Percentiles rank a stretch among this genome's conserved stretches.
These are phyloP conservation scores for Botrytis sinoallii DNA, from an alignment of 2,329 filamentous ascomycete species.

Conservation along the genomic window DNA sequence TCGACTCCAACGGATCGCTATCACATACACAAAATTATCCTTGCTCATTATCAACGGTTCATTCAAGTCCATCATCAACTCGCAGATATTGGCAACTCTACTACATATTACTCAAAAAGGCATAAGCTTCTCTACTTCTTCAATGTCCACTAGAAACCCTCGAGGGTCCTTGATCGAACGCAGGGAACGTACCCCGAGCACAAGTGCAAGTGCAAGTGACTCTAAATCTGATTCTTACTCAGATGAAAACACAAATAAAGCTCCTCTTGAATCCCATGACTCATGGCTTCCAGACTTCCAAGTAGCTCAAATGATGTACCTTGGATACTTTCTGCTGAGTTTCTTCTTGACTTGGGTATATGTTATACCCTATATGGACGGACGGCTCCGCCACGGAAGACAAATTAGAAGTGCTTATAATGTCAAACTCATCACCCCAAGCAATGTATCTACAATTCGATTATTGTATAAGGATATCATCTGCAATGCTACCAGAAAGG, in stretches of 20 bases:
- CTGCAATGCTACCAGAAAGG: neutral
- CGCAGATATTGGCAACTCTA: neutral
- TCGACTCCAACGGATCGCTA: neutral
- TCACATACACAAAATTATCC: neutral
- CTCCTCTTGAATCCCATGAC: neutral
- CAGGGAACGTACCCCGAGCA: neutral
- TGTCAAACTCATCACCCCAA: neutral
- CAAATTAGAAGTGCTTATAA: neutral
- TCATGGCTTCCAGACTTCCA: neutral
- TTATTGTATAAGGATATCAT: neutral
- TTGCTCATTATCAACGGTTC: neutral
- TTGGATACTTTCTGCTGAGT: neutral
- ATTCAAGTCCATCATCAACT: neutral
- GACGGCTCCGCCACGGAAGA: accelerated
- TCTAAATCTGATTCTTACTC: neutral
- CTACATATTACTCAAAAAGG: neutral
- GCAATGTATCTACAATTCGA: neutral
- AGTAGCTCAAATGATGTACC: neutral
- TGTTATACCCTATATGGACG: no score
- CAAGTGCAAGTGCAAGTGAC: neutral
- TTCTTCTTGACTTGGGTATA: neutral
- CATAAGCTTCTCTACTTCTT: no score
- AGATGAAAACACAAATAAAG: neutral
- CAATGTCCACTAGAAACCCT: neutral
- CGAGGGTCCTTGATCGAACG: neutral